Conservation (phyloP, 1,284 basidiomycete genomes). For the Cryptococcus depauperatus region DNA sequence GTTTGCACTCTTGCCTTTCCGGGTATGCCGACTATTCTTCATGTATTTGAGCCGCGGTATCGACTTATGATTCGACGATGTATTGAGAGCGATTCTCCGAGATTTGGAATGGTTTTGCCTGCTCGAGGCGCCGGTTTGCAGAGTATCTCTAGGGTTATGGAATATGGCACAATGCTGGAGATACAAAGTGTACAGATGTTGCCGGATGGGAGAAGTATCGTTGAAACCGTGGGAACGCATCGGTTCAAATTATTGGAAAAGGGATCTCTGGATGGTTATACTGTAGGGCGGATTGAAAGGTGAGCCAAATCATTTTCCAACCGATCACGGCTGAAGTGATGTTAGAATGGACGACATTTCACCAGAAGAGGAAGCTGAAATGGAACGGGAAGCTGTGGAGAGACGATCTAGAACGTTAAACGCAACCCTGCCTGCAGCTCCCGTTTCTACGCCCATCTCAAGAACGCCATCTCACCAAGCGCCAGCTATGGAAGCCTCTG, state of each 20-base stretch:
- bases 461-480: background rate
- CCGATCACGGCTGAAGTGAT: background rate
- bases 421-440: slow-evolving; percentile 19
- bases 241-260: slow-evolving; percentile 79
- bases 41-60: slow-evolving; percentile 88
- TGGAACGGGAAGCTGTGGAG: slow-evolving; percentile 43
- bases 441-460: background rate
- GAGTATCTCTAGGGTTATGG: slow-evolving; percentile 47
- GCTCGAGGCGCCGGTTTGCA: slow-evolving; percentile 41
- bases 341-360: slow-evolving; percentile 53
- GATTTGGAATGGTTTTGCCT: slow-evolving; percentile 86
- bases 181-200: slow-evolving; percentile 80
- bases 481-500: background rate
- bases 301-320: slow-evolving; percentile 23
- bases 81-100: slow-evolving; percentile 62
- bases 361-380: slow-evolving; percentile 48
- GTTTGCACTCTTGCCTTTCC: slow-evolving; percentile 85
- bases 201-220: slow-evolving; percentile 78
- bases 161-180: slow-evolving; percentile 86
- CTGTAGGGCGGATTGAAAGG: slow-evolving; percentile 70
- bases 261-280: slow-evolving; percentile 77
- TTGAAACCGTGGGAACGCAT: slow-evolving; percentile 74
- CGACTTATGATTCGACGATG: slow-evolving; percentile 89
- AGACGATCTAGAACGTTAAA: slow-evolving; percentile 12
- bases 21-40: slow-evolving; percentile 76